These are phyloP conservation scores for Sclerotinia minor DNA, from an alignment of 2,329 filamentous ascomycete species.

Conservation along the genomic window DNA sequence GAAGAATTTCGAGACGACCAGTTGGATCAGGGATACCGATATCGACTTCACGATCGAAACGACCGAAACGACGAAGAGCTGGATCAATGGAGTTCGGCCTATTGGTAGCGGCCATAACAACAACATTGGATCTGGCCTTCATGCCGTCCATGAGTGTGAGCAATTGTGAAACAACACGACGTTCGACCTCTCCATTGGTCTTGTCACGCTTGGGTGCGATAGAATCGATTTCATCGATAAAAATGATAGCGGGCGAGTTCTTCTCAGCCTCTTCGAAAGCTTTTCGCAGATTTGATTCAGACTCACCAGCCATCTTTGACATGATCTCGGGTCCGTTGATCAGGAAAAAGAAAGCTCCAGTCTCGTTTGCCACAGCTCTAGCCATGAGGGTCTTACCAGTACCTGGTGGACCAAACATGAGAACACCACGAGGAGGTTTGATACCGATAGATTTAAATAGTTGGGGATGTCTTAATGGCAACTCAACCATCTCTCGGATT, in stretches of 20 bases:
- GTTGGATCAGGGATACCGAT: conserved; percentile 98
- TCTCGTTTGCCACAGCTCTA: conserved; percentile 97
- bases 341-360: conserved; percentile 97
- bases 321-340: conserved; percentile 99
- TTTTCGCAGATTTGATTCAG: conserved; percentile 95
- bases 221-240: conserved; percentile 99
- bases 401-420: conserved; percentile 95
- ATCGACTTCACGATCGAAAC: conserved; percentile 98
- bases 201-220: conserved; percentile 99
- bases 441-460: conserved; percentile 99
- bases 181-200: conserved; percentile 98
- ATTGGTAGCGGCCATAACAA: conserved; percentile 99
- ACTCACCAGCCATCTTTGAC: conserved; percentile 99
- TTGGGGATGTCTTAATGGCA: conserved; percentile 93
- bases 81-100: conserved; percentile 98
- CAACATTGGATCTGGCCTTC: conserved; percentile 98
- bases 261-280: conserved; percentile 99
- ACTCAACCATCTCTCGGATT: conserved; percentile 97
- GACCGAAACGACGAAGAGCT: conserved; percentile 93
- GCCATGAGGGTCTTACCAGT: conserved; percentile 99
- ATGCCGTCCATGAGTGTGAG: conserved; percentile 98
- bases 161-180: conserved; percentile 96
- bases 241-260: conserved; percentile 98
- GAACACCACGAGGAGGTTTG: conserved; percentile 96
- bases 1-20: conserved; percentile 96